These are phyloP conservation scores for Cyclotella baltica DNA, from an alignment of 108 stramenopile genomes.

Conservation along the genomic window DNA sequence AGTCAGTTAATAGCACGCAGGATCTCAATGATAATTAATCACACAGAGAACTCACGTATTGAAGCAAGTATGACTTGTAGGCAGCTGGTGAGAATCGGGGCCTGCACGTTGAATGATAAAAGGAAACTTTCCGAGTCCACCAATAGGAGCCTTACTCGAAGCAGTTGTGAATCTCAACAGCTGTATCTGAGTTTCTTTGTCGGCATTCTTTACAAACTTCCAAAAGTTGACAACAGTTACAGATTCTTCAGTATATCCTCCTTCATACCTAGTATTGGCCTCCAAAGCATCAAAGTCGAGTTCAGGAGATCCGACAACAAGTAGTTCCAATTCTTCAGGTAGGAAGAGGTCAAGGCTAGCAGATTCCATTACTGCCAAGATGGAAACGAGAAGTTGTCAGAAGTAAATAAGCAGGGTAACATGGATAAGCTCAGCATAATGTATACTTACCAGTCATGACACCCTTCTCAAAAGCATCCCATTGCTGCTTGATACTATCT, in stretches of 20 bases:
- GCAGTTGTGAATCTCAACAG: slow-evolving; percentile 94
- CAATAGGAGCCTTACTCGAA: slow-evolving; percentile 86
- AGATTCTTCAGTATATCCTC: slow-evolving; percentile 71
- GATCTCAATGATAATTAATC: not conserved
- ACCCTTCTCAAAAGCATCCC: slow-evolving; percentile 79
- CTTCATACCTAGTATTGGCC: slow-evolving; percentile 79
- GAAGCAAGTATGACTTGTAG: slow-evolving; percentile 95
- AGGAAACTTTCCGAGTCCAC: slow-evolving; percentile 85
- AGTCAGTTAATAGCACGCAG: not conserved
- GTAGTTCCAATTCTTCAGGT: slow-evolving; percentile 89
- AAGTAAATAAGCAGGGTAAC: not conserved
- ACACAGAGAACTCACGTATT: slow-evolving; percentile 69
- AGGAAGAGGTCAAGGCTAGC: slow-evolving; percentile 75
- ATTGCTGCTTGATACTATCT: slow-evolving; percentile 79
- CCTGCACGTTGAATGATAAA: slow-evolving; percentile 94
- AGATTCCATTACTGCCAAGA: slow-evolving; percentile 65
- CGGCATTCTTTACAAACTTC: slow-evolving; percentile 68
- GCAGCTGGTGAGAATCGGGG: slow-evolving; percentile 85
- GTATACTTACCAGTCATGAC: slow-evolving; percentile 47
- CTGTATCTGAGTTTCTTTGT: slow-evolving; percentile 61
- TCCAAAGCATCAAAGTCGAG: slow-evolving; percentile 88
- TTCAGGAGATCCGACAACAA: slow-evolving; percentile 85
- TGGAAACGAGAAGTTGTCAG: not conserved
- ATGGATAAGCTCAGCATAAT: not conserved
- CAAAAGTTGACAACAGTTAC: slow-evolving; percentile 77